Evolutionary conservation across 2,329 filamentous ascomycete species (phyloP).

Genomic region (Colletotrichum sublineola): DNA sequence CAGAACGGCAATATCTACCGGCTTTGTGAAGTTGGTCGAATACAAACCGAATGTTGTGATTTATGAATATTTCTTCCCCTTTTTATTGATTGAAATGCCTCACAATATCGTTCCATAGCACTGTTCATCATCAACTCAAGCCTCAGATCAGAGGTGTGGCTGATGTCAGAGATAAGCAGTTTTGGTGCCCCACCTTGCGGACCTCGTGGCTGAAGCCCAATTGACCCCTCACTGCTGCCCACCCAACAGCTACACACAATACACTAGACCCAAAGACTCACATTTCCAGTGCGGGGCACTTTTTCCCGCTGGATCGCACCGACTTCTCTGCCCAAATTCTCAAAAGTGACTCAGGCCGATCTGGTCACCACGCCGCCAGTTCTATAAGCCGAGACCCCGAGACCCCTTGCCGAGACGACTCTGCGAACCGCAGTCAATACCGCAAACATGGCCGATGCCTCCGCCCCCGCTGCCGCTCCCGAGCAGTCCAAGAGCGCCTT

Average conservation of each 20-base stretch:
- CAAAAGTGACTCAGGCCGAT: constrained; percentile 41
- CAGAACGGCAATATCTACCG: not conserved
- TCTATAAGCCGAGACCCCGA: constrained; percentile 28
- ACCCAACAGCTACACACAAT: constrained; percentile 35
- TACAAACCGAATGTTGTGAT: too few relatives aligned
- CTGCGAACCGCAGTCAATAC: constrained; percentile 32
- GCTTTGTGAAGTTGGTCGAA: not conserved
- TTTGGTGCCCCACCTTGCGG: not conserved
- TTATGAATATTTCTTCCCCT: too few relatives aligned
- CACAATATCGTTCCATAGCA: too few relatives aligned
- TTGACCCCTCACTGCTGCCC: constrained; percentile 39
- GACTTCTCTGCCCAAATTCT: constrained; percentile 39
- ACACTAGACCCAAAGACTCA: constrained; percentile 20
- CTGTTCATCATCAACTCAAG: not conserved
- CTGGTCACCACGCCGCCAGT: constrained; percentile 32
- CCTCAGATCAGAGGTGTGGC: not conserved
- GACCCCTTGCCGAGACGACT: constrained; percentile 22
- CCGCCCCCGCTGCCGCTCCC: constrained; percentile 38
- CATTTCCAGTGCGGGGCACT: constrained; percentile 43
- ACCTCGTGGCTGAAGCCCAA: constrained; percentile 37
- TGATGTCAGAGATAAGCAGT: not conserved
- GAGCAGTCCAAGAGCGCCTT: constrained; percentile 71
- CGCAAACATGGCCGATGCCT: constrained; percentile 43
- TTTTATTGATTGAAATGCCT: too few relatives aligned
- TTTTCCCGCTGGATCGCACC: constrained; percentile 40